These are phyloP conservation scores for Albophoma yamanashiensis DNA, from an alignment of 2,329 filamentous ascomycete genomes.

Conservation along the genomic window DNA sequence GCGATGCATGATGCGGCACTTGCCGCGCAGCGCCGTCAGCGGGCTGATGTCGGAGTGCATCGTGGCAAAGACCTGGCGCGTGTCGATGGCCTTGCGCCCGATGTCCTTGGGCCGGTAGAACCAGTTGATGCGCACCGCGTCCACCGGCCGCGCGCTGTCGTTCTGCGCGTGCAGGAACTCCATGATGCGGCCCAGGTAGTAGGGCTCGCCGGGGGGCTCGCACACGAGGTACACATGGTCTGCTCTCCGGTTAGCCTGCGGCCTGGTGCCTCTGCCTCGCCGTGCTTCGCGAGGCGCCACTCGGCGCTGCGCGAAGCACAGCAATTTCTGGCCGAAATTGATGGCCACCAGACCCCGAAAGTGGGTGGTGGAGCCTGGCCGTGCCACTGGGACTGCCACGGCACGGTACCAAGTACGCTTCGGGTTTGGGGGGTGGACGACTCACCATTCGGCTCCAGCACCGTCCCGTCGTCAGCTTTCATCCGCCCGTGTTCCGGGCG, in stretches of 20 bases:
- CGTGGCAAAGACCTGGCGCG: slow-evolving; percentile 82
- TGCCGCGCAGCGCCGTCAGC: slow-evolving; percentile 82
- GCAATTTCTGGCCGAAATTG: neutral
- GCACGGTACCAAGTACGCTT: neutral
- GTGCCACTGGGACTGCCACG: slow-evolving; percentile 1
- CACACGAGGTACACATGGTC: slow-evolving; percentile 90
- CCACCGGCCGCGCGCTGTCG: slow-evolving; percentile 61
- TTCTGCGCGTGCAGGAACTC: slow-evolving; percentile 84
- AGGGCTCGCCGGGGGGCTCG: slow-evolving; percentile 94
- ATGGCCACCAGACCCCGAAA: neutral
- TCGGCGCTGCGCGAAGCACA: neutral
- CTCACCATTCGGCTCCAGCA: slow-evolving; percentile 77
- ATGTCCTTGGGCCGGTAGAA: slow-evolving; percentile 96
- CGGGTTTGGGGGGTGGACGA: slow-evolving; percentile 3
- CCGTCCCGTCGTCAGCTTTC: slow-evolving; percentile 82
- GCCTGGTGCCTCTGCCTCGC: neutral
- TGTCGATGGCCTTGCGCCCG: slow-evolving; percentile 82
- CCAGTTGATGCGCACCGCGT: slow-evolving; percentile 92
- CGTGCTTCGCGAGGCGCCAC: neutral
- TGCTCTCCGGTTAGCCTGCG: slow-evolving; percentile 28
- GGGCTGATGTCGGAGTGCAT: slow-evolving; percentile 98
- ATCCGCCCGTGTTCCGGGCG: slow-evolving; percentile 66
- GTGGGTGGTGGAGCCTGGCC: slow-evolving; percentile 4
- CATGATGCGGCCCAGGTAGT: slow-evolving; percentile 97
- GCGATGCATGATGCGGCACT: slow-evolving; percentile 82